Percentiles rank a stretch among this genome's conserved stretches.
phyloP scores from a whole-genome alignment of 805 yeast genomes.

The Barnettozyma sp. region DNA sequence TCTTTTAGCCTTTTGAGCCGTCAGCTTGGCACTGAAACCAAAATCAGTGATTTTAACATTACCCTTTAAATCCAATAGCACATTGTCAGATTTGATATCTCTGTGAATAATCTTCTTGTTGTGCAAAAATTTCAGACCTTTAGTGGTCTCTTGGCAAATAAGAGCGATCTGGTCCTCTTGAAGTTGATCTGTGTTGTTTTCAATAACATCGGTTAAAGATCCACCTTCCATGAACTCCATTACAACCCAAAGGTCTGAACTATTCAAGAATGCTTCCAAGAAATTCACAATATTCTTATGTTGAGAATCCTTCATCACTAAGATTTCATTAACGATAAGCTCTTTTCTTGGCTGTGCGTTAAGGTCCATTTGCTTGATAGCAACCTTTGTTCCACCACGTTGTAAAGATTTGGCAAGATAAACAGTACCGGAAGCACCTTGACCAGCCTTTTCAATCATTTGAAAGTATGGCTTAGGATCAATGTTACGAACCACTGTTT shows the following conservation, averaged over 20 bases:
- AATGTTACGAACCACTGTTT: conserved; percentile 70
- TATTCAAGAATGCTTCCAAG: conserved; percentile 78
- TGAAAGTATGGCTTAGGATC: conserved; percentile 84
- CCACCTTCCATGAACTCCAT: conserved; percentile 99
- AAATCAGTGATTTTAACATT: conserved; percentile 93
- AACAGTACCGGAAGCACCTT: conserved; percentile 97
- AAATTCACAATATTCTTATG: conserved; percentile 94
- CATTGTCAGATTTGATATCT: conserved; percentile 95
- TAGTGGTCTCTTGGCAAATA: conserved; percentile 82
- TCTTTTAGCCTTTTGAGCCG: conserved; percentile 77
- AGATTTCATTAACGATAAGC: conserved; percentile 87
- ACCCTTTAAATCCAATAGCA: conserved; percentile 72
- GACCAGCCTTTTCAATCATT: conserved; percentile 83
- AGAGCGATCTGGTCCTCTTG: conserved; percentile 87
- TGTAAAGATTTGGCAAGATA: conserved; percentile 68
- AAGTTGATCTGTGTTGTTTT: conserved; percentile 64
- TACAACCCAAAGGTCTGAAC: conserved; percentile 90
- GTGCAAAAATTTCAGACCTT: conserved; percentile 89
- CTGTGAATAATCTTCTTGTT: conserved; percentile 90
- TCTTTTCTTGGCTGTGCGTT: conserved; percentile 91
- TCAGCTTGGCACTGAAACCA: conserved; percentile 93
- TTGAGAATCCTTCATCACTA: conserved; percentile 93
- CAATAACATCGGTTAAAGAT: conserved; percentile 90
- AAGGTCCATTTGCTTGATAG: conserved; percentile 93
- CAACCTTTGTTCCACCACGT: conserved; percentile 62